phyloP scores from a whole-genome alignment of 1,284 basidiomycete species.

The Hypsizygus ulmarius region DNA sequence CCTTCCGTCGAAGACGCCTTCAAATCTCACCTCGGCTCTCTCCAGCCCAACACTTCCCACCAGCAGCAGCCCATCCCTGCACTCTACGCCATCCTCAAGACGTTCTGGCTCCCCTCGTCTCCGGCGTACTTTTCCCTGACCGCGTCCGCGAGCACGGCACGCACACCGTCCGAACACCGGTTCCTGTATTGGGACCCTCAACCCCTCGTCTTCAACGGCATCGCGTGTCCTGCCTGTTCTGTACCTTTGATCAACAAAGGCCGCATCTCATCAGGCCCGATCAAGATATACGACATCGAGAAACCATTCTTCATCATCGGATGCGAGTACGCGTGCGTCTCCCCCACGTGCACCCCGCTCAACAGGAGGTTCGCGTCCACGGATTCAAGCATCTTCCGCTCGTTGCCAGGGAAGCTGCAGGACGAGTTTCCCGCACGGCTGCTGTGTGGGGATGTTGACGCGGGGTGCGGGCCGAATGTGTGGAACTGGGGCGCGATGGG shows the following conservation, averaged over 20 bases:
- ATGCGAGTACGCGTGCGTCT: conserved; percentile 70
- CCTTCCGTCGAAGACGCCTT: conserved; percentile 69
- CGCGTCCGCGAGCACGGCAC: conserved; percentile 61
- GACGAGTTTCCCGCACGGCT: conserved; percentile 70
- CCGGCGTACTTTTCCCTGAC: conserved; percentile 72
- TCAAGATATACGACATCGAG: conserved; percentile 73
- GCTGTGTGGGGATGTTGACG: conserved; percentile 49
- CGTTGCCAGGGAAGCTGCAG: conserved; percentile 59
- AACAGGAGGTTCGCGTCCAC: conserved; percentile 66
- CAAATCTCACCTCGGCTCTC: conserved; percentile 63
- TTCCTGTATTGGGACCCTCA: conserved; percentile 81
- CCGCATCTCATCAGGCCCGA: conserved; percentile 64
- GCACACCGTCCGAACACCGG: conserved; percentile 64
- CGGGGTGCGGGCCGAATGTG: conserved; percentile 52
- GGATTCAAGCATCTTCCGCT: conserved; percentile 63
- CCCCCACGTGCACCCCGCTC: conserved; percentile 46
- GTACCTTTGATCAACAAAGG: conserved; percentile 58
- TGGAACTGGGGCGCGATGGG: conserved; percentile 75
- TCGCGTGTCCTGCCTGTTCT: conserved; percentile 62
- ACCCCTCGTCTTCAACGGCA: conserved; percentile 73
- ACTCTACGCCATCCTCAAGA: conserved; percentile 68
- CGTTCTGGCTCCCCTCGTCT: conserved; percentile 75
- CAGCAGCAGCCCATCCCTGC: conserved; percentile 57
- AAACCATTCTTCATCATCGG: conserved; percentile 77
- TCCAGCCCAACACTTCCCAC: conserved; percentile 41